Evolutionary conservation across 2,329 filamentous ascomycete genomes (phyloP).

Genomic region (Chaetoscypha palmicola): DNA sequence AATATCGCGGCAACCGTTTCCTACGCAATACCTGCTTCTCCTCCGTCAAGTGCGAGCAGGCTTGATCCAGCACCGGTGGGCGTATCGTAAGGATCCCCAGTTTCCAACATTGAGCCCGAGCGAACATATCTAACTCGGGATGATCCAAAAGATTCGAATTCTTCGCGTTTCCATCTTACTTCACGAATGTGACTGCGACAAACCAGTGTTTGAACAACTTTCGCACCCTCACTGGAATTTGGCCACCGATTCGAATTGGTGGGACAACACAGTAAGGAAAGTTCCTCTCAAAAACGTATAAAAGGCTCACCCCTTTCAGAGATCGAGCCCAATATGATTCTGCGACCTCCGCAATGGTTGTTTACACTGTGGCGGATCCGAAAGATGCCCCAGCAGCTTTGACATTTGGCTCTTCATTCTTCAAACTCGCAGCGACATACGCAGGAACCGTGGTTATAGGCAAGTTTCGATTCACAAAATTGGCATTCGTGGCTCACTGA

Average conservation of each 20-base stretch:
- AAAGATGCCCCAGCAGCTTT: constrained; percentile 42
- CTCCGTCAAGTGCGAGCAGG: constrained; percentile 15
- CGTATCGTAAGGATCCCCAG: constrained; percentile 34
- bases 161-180: constrained; percentile 49
- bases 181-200: constrained; percentile 44
- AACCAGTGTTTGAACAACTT: constrained; percentile 46
- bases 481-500: too few species aligned
- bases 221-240: constrained; percentile 41
- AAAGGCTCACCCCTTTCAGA: constrained; percentile 20
- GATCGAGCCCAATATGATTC: constrained; percentile 47
- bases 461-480: constrained; percentile 12
- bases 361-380: constrained; percentile 41
- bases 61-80: constrained; percentile 38
- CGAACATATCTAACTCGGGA: neutral
- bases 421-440: constrained; percentile 43
- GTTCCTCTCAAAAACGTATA: too few species aligned
- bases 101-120: neutral
- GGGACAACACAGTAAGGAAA: constrained; percentile 44
- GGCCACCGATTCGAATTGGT: constrained; percentile 50
- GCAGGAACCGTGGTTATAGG: constrained; percentile 43
- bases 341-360: constrained; percentile 38
- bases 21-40: constrained; percentile 21
- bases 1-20: constrained; percentile 10
- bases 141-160: constrained; percentile 47
- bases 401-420: constrained; percentile 47